Conservation (phyloP, 1,284 basidiomycete genomes). For the Pseudozyma thailandica region DNA sequence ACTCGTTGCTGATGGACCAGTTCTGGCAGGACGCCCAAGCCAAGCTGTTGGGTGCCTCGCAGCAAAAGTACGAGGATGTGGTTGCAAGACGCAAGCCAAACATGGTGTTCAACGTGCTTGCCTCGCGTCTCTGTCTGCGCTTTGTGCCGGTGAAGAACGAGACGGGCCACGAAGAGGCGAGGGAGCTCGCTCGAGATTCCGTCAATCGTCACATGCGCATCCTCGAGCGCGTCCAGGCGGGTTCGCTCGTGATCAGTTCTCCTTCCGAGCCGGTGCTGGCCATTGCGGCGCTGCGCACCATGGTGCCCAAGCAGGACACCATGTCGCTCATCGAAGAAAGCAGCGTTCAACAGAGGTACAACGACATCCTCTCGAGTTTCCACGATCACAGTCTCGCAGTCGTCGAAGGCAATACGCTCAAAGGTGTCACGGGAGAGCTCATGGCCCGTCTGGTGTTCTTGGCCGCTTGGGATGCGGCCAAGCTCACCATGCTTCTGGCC, state of each 20-base stretch:
- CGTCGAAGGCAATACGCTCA: not conserved
- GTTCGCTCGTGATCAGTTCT: not conserved
- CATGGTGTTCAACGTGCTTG: slow-evolving; percentile 11
- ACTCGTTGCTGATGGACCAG: not conserved
- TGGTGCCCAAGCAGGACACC: slow-evolving; percentile 4
- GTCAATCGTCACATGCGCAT: slow-evolving; percentile 17
- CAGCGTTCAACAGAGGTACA: not conserved
- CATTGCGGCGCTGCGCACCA: slow-evolving; percentile 9
- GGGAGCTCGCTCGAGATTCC: too few species aligned
- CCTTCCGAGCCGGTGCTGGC: slow-evolving; percentile 14
- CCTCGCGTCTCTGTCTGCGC: slow-evolving; percentile 6
- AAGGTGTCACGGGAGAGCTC: slow-evolving; percentile 8
- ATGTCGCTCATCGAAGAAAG: too few species aligned
- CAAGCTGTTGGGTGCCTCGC: too few species aligned
- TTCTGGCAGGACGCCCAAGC: slow-evolving; percentile 5
- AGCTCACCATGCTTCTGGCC: not conserved
- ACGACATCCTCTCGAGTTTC: slow-evolving; percentile 2
- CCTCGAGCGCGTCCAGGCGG: not conserved
- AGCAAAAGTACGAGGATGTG: too few species aligned
- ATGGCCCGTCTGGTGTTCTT: slow-evolving; percentile 6
- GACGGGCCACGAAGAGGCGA: not conserved
- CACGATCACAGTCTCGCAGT: not conserved
- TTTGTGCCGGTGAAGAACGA: not conserved
- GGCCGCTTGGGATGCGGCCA: slow-evolving; percentile 18
- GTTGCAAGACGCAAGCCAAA: not conserved